A percentile compares a stretch with the other conserved stretches of the same genome.
Evolutionary conservation across 768 basidiomycete genomes (phyloP).

Genomic region (Tricholoma saponaceum): DNA sequence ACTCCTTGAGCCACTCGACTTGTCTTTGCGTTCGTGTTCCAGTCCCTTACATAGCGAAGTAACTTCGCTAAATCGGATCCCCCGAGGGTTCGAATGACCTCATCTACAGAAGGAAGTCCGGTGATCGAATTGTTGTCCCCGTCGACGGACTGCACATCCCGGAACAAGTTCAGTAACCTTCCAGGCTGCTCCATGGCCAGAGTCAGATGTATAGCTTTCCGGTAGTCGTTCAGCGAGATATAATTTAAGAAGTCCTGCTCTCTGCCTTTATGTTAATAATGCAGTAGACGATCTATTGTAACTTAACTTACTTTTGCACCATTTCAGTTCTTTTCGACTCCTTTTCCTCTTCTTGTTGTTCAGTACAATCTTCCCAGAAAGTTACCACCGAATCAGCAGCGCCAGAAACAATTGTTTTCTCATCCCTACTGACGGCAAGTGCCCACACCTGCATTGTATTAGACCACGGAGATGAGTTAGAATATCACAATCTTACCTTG

Average conservation of each 20-base stretch:
- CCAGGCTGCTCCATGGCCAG: slow-evolving; percentile 93
- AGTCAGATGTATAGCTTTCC: slow-evolving; percentile 86
- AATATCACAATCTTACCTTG: slow-evolving; percentile 53
- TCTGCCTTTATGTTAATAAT: slow-evolving; percentile 38
- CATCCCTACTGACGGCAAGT: slow-evolving; percentile 76
- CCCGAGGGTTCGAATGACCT: slow-evolving; percentile 70
- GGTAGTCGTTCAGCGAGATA: slow-evolving; percentile 82
- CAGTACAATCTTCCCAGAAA: slow-evolving; percentile 95
- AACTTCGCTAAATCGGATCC: slow-evolving; percentile 76
- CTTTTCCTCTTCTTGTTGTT: slow-evolving; percentile 73
- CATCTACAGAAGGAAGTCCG: slow-evolving; percentile 72
- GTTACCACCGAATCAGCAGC: slow-evolving; percentile 96
- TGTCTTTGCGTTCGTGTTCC: slow-evolving; percentile 95
- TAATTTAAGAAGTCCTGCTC: slow-evolving; percentile 97
- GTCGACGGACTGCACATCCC: slow-evolving; percentile 40
- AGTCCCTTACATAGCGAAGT: slow-evolving; percentile 77
- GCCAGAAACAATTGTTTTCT: slow-evolving; percentile 83
- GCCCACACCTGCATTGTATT: slow-evolving; percentile 84
- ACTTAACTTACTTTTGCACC: slow-evolving; percentile 69
- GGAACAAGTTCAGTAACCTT: slow-evolving; percentile 77
- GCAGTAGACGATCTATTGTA: background rate
- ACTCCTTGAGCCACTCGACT: slow-evolving; percentile 82
- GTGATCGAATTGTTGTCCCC: slow-evolving; percentile 45
- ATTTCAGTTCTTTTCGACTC: slow-evolving; percentile 66
- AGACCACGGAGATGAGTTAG: slow-evolving; percentile 1